Evolutionary conservation across 2,329 filamentous ascomycete genomes (phyloP), one percentile per base, ranked within the genome.

Genomic region (Epichloe festucae): DNA sequence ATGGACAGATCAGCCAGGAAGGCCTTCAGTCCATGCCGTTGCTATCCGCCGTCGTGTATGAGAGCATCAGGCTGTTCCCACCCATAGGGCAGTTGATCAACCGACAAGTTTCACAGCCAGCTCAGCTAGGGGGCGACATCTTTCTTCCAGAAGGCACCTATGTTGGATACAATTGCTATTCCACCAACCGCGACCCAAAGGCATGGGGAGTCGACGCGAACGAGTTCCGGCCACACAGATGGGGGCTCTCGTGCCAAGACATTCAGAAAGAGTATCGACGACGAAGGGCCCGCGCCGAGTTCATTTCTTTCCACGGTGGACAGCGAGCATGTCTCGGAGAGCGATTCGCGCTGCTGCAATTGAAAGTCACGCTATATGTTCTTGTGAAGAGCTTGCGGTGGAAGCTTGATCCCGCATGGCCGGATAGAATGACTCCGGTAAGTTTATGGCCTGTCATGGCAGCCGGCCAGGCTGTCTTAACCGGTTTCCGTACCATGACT

Each of bases 11-110:
- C 49, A 52, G 45, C 50, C 12, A 49, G 50, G 61, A 56, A 50
- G 56, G 17, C 38, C 60, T 60, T 45, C 65, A 57, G 31, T 60
- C 64, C 36, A 61, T 74, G 31, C 71, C 73, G 0, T 65, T 67
- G 35, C 61, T 76, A 5, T 72, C 67, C 1, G 62, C 73, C 0
- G 64, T 72, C 23, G 61, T 76, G 19, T 70, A 72, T 54, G 73
- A 77, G 49, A 61, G 65, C 21, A 65, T 76, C 12, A 70, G 74
- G 2, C 63, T 77, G 45, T 73, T 71, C 52, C 74, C 74, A 0
- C 73, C 74, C 7, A 69, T 77, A 48, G 69, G 65, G 0, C 73
- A 76, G 53, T 63, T 77, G 42, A 70, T 76, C 55, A 76, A 76
- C 50, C 67, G 73, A 5, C 65, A 66, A 4, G 67, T 66, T 0